These are phyloP conservation scores for Suhomyces pyralidae DNA, from an alignment of 805 yeast genomes.

Conservation along the genomic window DNA sequence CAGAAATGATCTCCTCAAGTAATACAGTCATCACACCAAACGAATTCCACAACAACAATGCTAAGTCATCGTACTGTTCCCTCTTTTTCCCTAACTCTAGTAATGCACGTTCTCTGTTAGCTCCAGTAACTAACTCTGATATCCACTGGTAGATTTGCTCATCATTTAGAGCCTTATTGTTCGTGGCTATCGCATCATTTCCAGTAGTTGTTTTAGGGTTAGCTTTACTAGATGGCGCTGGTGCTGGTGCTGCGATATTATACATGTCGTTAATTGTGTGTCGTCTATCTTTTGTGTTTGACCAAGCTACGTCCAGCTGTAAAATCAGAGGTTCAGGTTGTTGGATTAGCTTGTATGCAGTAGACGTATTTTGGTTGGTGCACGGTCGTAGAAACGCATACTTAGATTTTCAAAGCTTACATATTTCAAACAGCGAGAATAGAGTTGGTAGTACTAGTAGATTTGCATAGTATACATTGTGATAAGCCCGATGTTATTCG, in stretches of 20 bases:
- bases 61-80: constrained; percentile 91
- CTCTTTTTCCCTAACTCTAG: constrained; percentile 90
- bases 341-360: neutral
- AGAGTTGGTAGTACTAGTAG: neutral
- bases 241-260: constrained; percentile 1
- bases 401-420: neutral
- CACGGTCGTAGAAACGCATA: neutral
- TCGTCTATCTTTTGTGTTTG: neutral
- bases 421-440: neutral
- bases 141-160: constrained; percentile 89
- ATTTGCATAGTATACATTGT: neutral
- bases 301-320: neutral
- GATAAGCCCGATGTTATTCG: neutral
- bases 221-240: neutral
- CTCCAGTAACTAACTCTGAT: constrained; percentile 83
- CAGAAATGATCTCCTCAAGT: constrained; percentile 83
- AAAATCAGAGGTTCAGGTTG: neutral
- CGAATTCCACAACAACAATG: constrained; percentile 90
- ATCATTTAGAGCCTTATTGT: constrained; percentile 45
- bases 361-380: neutral
- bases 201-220: neutral
- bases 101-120: constrained; percentile 88
- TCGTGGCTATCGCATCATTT: neutral
- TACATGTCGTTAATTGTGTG: constrained; percentile 2
- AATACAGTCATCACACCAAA: constrained; percentile 94